Evolutionary conservation across 2,329 filamentous ascomycete genomes (phyloP).

Genomic region (Leptographium procerum): DNA sequence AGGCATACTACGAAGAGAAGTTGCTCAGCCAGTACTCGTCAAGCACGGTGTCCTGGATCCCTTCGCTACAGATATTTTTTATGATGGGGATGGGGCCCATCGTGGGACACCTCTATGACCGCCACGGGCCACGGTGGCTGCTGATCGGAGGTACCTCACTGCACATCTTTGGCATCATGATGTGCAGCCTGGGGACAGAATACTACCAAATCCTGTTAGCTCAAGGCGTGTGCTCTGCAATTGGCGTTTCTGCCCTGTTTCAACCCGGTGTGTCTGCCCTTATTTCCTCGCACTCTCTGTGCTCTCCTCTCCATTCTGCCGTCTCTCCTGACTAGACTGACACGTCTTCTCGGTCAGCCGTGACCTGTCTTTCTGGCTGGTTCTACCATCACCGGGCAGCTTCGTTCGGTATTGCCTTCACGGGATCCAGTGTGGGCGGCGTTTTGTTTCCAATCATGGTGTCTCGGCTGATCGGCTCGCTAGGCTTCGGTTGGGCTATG

Average conservation of each 20-base stretch:
- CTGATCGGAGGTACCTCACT: conserved; percentile 35
- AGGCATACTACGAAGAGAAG: conserved; percentile 43
- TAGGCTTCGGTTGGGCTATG: conserved; percentile 20
- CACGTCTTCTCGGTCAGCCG: not conserved
- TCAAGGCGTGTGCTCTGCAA: conserved; percentile 13
- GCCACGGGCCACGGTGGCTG: conserved; percentile 42
- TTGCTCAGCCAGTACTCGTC: conserved; percentile 35
- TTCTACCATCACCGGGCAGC: conserved; percentile 25
- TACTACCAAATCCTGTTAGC: conserved; percentile 21
- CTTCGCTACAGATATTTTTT: conserved; percentile 30
- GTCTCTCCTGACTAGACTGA: too few relatives aligned
- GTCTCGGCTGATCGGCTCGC: conserved; percentile 11
- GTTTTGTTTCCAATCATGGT: conserved; percentile 4
- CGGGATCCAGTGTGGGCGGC: conserved; percentile 21
- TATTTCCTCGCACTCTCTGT: not conserved
- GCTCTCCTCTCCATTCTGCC: not conserved
- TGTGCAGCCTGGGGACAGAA: conserved; percentile 32
- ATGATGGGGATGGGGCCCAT: conserved; percentile 43
- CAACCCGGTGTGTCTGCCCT: conserved; percentile 9
- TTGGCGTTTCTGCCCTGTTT: conserved; percentile 12
- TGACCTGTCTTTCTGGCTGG: conserved; percentile 17
- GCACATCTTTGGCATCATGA: conserved; percentile 47
- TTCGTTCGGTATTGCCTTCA: conserved; percentile 10
- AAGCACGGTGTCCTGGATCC: conserved; percentile 49
- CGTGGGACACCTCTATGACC: conserved; percentile 48